Evolutionary conservation across 2,329 filamentous ascomycete genomes (phyloP).

Genomic region (Calonectria crousiana): DNA sequence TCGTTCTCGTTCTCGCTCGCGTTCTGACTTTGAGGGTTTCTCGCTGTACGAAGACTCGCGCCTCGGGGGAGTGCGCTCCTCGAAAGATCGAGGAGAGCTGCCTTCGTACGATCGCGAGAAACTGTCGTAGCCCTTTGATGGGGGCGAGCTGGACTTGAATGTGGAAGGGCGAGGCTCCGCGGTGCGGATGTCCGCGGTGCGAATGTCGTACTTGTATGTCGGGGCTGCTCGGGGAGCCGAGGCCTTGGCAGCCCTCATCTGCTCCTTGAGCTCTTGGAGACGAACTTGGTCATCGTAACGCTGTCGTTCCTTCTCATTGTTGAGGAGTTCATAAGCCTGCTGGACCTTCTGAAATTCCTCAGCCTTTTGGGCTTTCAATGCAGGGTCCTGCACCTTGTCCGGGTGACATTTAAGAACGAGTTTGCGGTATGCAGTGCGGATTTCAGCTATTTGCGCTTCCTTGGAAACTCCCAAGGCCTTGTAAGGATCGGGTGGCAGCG

Average conservation of each 20-base stretch:
- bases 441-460: slow-evolving; percentile 76
- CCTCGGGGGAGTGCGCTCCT: slow-evolving; percentile 57
- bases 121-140: slow-evolving; percentile 38
- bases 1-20: slow-evolving; percentile 41
- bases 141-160: slow-evolving; percentile 54
- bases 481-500: slow-evolving; percentile 81
- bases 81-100: slow-evolving; percentile 55
- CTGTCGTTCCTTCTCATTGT: slow-evolving; percentile 77
- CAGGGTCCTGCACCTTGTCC: slow-evolving; percentile 87
- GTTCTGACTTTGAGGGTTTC: slow-evolving; percentile 58
- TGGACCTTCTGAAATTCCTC: slow-evolving; percentile 94
- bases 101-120: slow-evolving; percentile 51
- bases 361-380: slow-evolving; percentile 81
- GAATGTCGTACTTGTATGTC: slow-evolving; percentile 58
- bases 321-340: slow-evolving; percentile 91
- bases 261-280: slow-evolving; percentile 73
- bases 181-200: slow-evolving; percentile 64
- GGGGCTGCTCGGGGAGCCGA: slow-evolving; percentile 58
- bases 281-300: slow-evolving; percentile 84
- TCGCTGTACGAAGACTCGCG: slow-evolving; percentile 60
- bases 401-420: slow-evolving; percentile 90
- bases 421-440: slow-evolving; percentile 86
- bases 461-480: slow-evolving; percentile 78
- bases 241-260: slow-evolving; percentile 57
- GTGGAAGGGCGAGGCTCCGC: slow-evolving; percentile 61